Base-by-base conservation (phyloP, 1,284 basidiomycete genomes). In the Entoloma clypeatum region DNA sequence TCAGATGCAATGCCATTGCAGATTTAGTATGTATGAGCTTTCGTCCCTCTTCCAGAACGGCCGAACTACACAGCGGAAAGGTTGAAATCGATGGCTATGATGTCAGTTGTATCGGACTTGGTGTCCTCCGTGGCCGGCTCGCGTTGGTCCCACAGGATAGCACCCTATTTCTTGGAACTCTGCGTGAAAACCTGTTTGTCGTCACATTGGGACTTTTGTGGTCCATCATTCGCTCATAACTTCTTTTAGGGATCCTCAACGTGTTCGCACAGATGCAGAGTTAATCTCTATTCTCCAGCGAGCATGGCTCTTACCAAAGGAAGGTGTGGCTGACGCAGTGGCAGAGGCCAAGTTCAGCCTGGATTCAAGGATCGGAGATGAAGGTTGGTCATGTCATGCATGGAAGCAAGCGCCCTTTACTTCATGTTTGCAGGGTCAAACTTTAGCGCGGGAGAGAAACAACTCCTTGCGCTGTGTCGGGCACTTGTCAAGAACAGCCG, bases 371-470 rank as follows among this genome's bases (percentile, higher is more conserved):
- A 77, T 85, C 7, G 74, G 73, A 13, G 79, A 84, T 48, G 81
- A 84, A 63, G 81, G 78, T 71, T 36, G 23, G 62, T 51, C 22
- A 26, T 19, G 9, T 28, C 2, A 24, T 17, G 21, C 37, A 9
- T 18, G 3, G 5, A n/a, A 19, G 34, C 13, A 6, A 13, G 25
- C 30, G 11, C 29, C 26, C 39, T 42, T 27, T 53, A 55, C 37
- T 53, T 49, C 39, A 10, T 17, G 1, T 21, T 11, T 32, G 22
- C 38, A 78, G 81, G 81, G 2, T 71, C 73, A 5, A 89, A 90
- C 54, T 88, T 81, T 57, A 81, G 77, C 49, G 81, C 81, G 7
- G 88, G 88, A 9, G 85, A 92, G 62, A 77, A 84, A 48, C 87
- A 91, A 53, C 67, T 91, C 10, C 65, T 91, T 6, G 83, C 85